phyloP scores from a whole-genome alignment of 768 basidiomycete species.

The Suillus alpinus region DNA sequence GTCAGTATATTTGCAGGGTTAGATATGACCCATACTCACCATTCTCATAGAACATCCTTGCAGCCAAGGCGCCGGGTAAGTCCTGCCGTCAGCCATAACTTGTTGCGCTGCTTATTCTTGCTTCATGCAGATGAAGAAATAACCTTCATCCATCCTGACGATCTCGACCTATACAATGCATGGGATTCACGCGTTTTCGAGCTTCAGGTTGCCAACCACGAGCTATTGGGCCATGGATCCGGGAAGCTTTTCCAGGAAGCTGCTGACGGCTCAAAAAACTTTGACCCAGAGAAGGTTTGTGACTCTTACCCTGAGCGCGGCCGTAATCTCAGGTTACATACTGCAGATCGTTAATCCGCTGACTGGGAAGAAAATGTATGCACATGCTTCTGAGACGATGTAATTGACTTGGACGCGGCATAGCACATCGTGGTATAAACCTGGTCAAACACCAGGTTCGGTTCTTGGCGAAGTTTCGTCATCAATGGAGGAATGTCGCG shows the following conservation, averaged over 20 bases:
- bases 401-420: neutral
- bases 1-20: constrained; percentile 38
- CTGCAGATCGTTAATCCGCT: constrained; percentile 75
- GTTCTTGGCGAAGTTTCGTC: constrained; percentile 86
- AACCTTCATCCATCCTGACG: constrained; percentile 81
- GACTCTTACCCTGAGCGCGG: neutral
- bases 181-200: constrained; percentile 84
- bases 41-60: constrained; percentile 64
- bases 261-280: constrained; percentile 76
- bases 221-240: constrained; percentile 81
- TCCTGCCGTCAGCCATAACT: neutral
- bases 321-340: neutral
- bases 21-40: neutral
- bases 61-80: constrained; percentile 83
- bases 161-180: constrained; percentile 66
- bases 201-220: constrained; percentile 88
- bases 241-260: constrained; percentile 82
- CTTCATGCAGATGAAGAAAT: constrained; percentile 59
- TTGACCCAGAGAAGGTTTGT: constrained; percentile 62
- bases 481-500: constrained; percentile 92
- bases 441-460: constrained; percentile 80
- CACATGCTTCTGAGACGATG: neutral
- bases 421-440: constrained; percentile 84
- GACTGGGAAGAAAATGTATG: constrained; percentile 72
- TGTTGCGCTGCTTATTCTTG: neutral